Conservation (phyloP, 192 early-diverging fungal genomes). For the Lobosporangium transversale region DNA sequence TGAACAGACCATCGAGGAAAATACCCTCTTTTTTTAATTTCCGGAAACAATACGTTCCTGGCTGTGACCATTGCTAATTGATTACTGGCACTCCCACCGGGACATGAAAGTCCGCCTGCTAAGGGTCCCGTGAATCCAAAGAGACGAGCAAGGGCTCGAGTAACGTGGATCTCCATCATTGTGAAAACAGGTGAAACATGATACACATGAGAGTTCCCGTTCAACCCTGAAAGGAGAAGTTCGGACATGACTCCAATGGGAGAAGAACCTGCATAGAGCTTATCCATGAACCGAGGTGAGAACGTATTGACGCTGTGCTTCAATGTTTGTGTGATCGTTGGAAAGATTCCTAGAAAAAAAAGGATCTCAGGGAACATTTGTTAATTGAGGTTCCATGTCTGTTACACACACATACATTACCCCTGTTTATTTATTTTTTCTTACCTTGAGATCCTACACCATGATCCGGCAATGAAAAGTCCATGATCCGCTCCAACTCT, state of each 20-base stretch:
- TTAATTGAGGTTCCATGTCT: not conserved
- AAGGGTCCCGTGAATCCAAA: slow-evolving; percentile 59
- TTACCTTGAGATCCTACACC: slow-evolving; percentile 60
- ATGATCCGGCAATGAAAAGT: slow-evolving; percentile 56
- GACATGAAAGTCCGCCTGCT: slow-evolving; percentile 73
- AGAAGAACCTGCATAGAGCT: slow-evolving; percentile 80
- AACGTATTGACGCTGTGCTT: slow-evolving; percentile 68
- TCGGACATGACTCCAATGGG: slow-evolving; percentile 81
- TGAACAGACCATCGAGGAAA: slow-evolving; percentile 37
- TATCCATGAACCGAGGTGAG: slow-evolving; percentile 83
- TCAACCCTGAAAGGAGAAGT: slow-evolving; percentile 72
- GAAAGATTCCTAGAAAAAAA: slow-evolving; percentile 44
- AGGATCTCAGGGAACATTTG: no score
- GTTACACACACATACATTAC: no score
- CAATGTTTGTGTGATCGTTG: slow-evolving; percentile 57
- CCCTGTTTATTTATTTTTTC: no score
- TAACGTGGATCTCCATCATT: slow-evolving; percentile 73
- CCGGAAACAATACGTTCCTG: slow-evolving; percentile 71
- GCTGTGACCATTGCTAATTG: slow-evolving; percentile 81
- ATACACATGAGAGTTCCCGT: slow-evolving; percentile 85
- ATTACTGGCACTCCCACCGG: slow-evolving; percentile 83
- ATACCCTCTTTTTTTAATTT: slow-evolving; percentile 66
- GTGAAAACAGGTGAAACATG: slow-evolving; percentile 76
- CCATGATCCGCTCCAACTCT: slow-evolving; percentile 57
- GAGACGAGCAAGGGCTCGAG: slow-evolving; percentile 55